These are phyloP conservation scores for Metschnikowia cubensis DNA, from an alignment of 805 yeast species.

Conservation along the genomic window DNA sequence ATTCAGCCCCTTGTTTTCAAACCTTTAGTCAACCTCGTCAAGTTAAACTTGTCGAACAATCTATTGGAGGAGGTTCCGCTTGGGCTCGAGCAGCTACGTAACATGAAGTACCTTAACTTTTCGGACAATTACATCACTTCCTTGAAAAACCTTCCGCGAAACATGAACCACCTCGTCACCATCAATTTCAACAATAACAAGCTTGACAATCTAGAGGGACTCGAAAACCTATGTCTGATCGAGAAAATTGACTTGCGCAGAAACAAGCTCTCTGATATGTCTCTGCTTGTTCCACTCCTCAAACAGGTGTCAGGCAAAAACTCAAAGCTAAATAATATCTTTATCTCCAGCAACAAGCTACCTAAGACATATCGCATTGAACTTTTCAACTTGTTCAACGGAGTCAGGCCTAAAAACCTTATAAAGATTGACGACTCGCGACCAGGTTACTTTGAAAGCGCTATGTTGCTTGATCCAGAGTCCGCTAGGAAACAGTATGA, in stretches of 20 bases:
- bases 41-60: conserved; percentile 55
- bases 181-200: conserved; percentile 50
- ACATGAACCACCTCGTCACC: conserved; percentile 36
- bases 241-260: conserved; percentile 54
- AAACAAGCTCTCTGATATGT: conserved; percentile 38
- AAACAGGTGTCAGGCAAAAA: conserved; percentile 29
- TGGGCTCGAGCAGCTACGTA: conserved; percentile 47
- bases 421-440: conserved; percentile 55
- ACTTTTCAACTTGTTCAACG: conserved; percentile 53
- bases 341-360: conserved; percentile 38
- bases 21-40: conserved; percentile 38
- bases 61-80: conserved; percentile 46
- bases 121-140: conserved; percentile 39
- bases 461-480: conserved; percentile 49
- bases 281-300: conserved; percentile 32
- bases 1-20: conserved; percentile 35
- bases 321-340: conserved; percentile 38
- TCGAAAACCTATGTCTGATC: conserved; percentile 40
- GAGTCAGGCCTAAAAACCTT: conserved; percentile 44
- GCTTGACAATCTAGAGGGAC: conserved; percentile 37
- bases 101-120: conserved; percentile 44
- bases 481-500: conserved; percentile 42
- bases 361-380: conserved; percentile 50
- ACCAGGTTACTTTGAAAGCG: conserved; percentile 59
- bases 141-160: conserved; percentile 32